Conservation (phyloP, 768 basidiomycete species). For the Suillus discolor region DNA sequence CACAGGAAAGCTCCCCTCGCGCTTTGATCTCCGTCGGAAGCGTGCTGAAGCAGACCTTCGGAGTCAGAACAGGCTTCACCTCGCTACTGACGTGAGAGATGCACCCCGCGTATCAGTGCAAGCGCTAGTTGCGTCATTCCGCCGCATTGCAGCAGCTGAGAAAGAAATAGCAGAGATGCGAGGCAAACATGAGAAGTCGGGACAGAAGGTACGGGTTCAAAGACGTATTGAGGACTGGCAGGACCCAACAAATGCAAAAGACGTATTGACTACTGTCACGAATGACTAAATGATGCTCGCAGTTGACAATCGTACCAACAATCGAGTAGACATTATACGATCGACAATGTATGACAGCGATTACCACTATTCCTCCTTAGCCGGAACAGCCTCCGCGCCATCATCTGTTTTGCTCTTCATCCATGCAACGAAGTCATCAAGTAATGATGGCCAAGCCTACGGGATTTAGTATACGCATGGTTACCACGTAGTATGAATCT, state of each 20-base stretch:
- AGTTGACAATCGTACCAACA: neutral
- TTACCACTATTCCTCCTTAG: slow-evolving; percentile 8
- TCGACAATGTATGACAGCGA: neutral
- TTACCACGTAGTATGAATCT: neutral
- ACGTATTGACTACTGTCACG: slow-evolving; percentile 6
- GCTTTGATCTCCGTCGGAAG: slow-evolving; percentile 26
- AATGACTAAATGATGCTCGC: slow-evolving; percentile 5
- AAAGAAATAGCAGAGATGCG: slow-evolving; percentile 7
- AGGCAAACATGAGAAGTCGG: slow-evolving; percentile 6
- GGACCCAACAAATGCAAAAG: slow-evolving; percentile 5
- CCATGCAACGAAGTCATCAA: slow-evolving; percentile 80
- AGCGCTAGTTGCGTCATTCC: slow-evolving; percentile 11
- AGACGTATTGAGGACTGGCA: neutral
- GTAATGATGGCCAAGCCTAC: slow-evolving; percentile 81
- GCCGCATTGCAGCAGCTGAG: slow-evolving; percentile 6
- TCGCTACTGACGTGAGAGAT: slow-evolving; percentile 23
- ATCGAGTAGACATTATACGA: neutral
- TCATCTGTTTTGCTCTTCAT: slow-evolving; percentile 39
- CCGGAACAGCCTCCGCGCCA: slow-evolving; percentile 3
- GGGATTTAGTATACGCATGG: slow-evolving; percentile 8
- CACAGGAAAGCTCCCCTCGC: slow-evolving; percentile 17
- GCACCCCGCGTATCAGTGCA: slow-evolving; percentile 10
- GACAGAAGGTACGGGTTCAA: slow-evolving; percentile 6
- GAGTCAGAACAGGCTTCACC: slow-evolving; percentile 23
- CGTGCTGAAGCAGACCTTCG: slow-evolving; percentile 16